A percentile compares a stretch with the other conserved stretches of the same genome.
These are phyloP conservation scores for Monosporozyma solicola DNA, from an alignment of 805 yeast species.

Conservation along the genomic window DNA sequence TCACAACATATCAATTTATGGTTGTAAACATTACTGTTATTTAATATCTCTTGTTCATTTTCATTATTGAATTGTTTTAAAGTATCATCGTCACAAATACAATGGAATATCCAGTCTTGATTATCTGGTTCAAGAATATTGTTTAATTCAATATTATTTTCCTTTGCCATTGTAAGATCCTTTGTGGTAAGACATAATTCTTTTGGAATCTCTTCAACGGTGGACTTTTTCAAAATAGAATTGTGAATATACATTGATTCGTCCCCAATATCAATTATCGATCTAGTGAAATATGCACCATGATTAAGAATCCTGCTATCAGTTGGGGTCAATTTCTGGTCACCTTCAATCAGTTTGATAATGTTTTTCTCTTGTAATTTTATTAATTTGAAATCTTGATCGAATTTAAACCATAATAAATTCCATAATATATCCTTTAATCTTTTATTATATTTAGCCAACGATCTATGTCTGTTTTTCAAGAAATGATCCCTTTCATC, in stretches of 20 bases:
- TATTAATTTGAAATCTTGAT: slow-evolving; percentile 19
- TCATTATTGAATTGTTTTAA: slow-evolving; percentile 9
- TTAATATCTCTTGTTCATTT: slow-evolving; percentile 12
- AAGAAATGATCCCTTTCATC: slow-evolving; percentile 27
- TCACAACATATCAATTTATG: slow-evolving; percentile 23
- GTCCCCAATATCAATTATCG: slow-evolving; percentile 2
- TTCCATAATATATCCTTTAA: slow-evolving; percentile 25
- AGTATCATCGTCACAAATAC: slow-evolving; percentile 15
- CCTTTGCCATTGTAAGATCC: slow-evolving; percentile 16
- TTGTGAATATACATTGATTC: background rate
- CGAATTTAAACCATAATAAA: slow-evolving; percentile 24
- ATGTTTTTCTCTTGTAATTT: slow-evolving; percentile 11
- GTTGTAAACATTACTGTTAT: background rate
- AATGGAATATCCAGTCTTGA: slow-evolving; percentile 26
- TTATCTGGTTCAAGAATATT: slow-evolving; percentile 15
- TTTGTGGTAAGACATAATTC: slow-evolving; percentile 19
- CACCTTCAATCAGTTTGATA: background rate
- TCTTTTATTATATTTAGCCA: slow-evolving; percentile 19
- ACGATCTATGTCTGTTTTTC: slow-evolving; percentile 19
- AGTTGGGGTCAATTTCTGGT: slow-evolving; percentile 3
- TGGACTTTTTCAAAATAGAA: background rate
- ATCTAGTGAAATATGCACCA: slow-evolving; percentile 6
- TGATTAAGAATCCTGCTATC: slow-evolving; percentile 9
- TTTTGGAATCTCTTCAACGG: slow-evolving; percentile 22
- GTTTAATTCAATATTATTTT: slow-evolving; percentile 13